Base-by-base conservation (phyloP, 139 green algal genomes). In the Monoraphidium neglectum region DNA sequence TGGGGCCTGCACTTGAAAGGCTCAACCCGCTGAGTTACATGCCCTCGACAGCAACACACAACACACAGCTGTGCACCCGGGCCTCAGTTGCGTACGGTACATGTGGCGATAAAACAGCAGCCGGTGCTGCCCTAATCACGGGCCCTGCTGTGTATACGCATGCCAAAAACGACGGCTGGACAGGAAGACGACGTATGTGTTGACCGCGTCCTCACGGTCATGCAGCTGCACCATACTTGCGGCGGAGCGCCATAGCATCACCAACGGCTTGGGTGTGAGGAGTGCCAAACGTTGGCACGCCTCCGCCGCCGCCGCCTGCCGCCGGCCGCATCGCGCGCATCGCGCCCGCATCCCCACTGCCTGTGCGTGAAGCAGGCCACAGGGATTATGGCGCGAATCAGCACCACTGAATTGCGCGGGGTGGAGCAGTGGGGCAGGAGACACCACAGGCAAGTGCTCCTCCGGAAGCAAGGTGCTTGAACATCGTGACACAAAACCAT, bases 261-360 rank as follows among this genome's bases (percentile, higher is more conserved):
- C 47, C 74, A 6, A 28, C 70, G 15, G 62, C 62, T 15, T 47
- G 21, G 35, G 72, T 75, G 1, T 62, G 72, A 30, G 77, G 74
- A 26, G 60, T 32, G 16, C 74, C 75, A 36, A 80, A 80, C 54
- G 70, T 62, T 2, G 38, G 30, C 67, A 3, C 13, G 32, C 28
- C 35, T 6, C 35, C 36, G 35, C 6, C 13, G 32, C 28, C 35
- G 35, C 35, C 36, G 35, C 6, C 33, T 12, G 35, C 62, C 16
- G 35, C 62, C 3, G 12, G 30, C 60, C 40, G 35, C 1, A 63
- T 70, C 43, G 60, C 68, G 36, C 68, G 72, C 23, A 63, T 59
- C 28, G 64, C 60, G 30, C 79, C 79, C 16, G 76, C 77, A 51
- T 70, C 47, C 37, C 60, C 53, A 33, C 32, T 26, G 75, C n/a